Percentiles rank a stretch among this genome's conserved stretches.
Evolutionary conservation across 345 rosid genomes (phyloP).

Genomic region (Eucalyptus lansdowneana): DNA sequence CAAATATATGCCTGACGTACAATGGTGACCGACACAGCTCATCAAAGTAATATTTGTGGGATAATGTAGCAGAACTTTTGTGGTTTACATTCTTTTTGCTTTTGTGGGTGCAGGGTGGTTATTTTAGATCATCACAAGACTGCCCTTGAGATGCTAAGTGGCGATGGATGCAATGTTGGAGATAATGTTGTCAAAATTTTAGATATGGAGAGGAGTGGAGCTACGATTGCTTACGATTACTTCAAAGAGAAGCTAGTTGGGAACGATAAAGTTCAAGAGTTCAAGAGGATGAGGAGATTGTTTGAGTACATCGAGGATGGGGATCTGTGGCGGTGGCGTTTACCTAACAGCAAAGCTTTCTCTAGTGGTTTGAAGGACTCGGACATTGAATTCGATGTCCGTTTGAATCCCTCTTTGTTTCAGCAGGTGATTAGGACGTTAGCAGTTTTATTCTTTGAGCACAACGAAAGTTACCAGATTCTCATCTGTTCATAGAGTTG

Average conservation of each 20-base stretch:
- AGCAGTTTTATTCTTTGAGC: not conserved
- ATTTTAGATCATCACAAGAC: slow-evolving; percentile 69
- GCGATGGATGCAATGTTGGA: not conserved
- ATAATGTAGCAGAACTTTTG: not conserved
- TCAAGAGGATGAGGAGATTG: slow-evolving; percentile 27
- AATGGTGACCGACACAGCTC: not conserved
- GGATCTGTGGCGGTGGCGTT: slow-evolving; percentile 71
- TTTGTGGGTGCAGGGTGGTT: slow-evolving; percentile 15
- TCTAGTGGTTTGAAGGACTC: slow-evolving; percentile 57
- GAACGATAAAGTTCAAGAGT: not conserved
- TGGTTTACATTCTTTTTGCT: not conserved
- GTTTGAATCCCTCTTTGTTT: slow-evolving; percentile 40
- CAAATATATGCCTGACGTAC: not conserved
- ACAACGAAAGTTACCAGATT: not conserved
- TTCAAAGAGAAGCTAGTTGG: slow-evolving; percentile 33
- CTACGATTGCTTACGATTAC: slow-evolving; percentile 66
- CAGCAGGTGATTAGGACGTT: slow-evolving; percentile 15
- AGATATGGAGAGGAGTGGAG: slow-evolving; percentile 67
- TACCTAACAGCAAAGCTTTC: slow-evolving; percentile 58
- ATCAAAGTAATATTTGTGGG: not conserved
- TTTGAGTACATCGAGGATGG: slow-evolving; percentile 69
- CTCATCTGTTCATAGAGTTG: not conserved
- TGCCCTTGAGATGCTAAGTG: slow-evolving; percentile 33
- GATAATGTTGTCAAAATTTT: slow-evolving; percentile 38
- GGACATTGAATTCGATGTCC: slow-evolving; percentile 30